Percentiles rank a stretch among this genome's conserved stretches.
Conservation (phyloP, 805 yeast species). For the Metschnikowia colocasiae region DNA sequence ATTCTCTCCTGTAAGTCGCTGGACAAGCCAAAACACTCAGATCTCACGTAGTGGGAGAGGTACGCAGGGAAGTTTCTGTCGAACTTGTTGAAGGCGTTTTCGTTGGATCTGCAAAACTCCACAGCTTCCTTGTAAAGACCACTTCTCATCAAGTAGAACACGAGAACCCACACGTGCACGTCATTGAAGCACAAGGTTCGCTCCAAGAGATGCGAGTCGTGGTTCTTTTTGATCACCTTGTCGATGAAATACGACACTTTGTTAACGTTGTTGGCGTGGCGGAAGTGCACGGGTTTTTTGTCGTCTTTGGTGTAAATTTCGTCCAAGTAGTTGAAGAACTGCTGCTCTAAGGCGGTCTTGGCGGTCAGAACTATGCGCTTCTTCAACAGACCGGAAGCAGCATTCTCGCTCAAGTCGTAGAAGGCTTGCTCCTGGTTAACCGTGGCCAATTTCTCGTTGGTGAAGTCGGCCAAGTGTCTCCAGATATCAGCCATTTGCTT, state of each 20-base stretch:
- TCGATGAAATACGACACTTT: slow-evolving; percentile 61
- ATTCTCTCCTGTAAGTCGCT: slow-evolving; percentile 65
- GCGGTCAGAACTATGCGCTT: slow-evolving; percentile 52
- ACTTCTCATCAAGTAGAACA: slow-evolving; percentile 79
- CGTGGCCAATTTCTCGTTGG: slow-evolving; percentile 34
- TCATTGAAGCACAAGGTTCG: slow-evolving; percentile 59
- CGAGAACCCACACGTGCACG: slow-evolving; percentile 89
- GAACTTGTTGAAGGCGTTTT: slow-evolving; percentile 72
- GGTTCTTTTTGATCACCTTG: slow-evolving; percentile 33
- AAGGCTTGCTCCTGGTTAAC: slow-evolving; percentile 36
- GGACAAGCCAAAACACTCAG: slow-evolving; percentile 55
- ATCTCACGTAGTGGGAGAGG: slow-evolving; percentile 59
- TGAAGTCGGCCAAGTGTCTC: slow-evolving; percentile 55
- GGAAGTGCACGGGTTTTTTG: slow-evolving; percentile 26
- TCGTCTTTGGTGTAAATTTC: slow-evolving; percentile 59
- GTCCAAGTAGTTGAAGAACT: slow-evolving; percentile 73
- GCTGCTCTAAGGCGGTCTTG: slow-evolving; percentile 62
- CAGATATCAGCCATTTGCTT: slow-evolving; percentile 74
- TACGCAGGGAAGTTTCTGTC: slow-evolving; percentile 82
- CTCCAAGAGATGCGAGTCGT: slow-evolving; percentile 23
- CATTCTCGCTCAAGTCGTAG: slow-evolving; percentile 19
- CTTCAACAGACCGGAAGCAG: slow-evolving; percentile 24
- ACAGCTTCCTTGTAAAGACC: slow-evolving; percentile 80
- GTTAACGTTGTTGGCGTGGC: slow-evolving; percentile 64
- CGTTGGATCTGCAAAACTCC: slow-evolving; percentile 58